These are phyloP conservation scores for Nevesoporus exiguus DNA, from an alignment of 768 basidiomycete species.

Conservation along the genomic window DNA sequence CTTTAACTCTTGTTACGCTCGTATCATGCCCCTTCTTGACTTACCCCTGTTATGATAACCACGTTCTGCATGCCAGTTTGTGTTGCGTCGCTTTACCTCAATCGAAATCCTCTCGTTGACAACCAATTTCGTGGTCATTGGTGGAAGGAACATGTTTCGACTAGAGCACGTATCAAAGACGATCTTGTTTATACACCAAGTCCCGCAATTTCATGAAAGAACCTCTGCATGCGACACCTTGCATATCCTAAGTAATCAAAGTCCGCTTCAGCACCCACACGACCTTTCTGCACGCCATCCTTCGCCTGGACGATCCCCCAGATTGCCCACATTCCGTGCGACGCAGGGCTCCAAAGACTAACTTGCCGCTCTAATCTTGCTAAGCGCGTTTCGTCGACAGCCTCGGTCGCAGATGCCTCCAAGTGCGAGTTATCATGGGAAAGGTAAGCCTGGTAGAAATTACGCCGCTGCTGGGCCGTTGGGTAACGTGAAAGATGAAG, in stretches of 20 bases:
- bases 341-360: conserved; percentile 82
- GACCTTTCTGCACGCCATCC: conserved; percentile 61
- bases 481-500: conserved; percentile 70
- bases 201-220: conserved; percentile 51
- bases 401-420: conserved; percentile 22
- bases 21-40: conserved; percentile 35
- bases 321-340: conserved; percentile 89
- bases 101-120: conserved; percentile 31
- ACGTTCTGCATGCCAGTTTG: conserved; percentile 39
- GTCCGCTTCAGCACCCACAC: conserved; percentile 51
- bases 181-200: conserved; percentile 35
- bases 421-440: conserved; percentile 40
- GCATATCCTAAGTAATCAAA: conserved; percentile 92
- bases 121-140: no score
- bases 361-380: conserved; percentile 74
- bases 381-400: conserved; percentile 41
- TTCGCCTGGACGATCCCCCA: conserved; percentile 94
- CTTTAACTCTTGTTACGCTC: conserved; percentile 22
- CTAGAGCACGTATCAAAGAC: background rate
- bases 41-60: conserved; percentile 37
- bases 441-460: conserved; percentile 87
- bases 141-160: no score
- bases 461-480: conserved; percentile 61
- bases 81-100: conserved; percentile 40
- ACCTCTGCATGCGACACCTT: conserved; percentile 58